Evolutionary conservation across 2,329 filamentous ascomycete genomes (phyloP), one percentile per base, ranked within the genome.

Genomic region (Aspergillus versicolor): DNA sequence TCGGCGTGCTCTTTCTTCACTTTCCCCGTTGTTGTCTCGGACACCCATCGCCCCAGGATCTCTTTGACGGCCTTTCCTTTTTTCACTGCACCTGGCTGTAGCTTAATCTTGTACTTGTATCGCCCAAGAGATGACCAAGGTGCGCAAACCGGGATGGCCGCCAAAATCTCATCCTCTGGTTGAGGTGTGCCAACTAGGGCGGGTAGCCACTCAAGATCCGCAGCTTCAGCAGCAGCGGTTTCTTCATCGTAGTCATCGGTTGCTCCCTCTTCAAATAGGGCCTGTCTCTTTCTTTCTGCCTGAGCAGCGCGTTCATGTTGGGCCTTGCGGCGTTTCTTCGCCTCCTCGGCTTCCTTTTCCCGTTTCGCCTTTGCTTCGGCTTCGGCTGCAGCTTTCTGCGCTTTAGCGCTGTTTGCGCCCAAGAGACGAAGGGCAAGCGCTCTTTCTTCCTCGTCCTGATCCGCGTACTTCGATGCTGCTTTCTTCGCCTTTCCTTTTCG

Each of bases 21-120:
- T 52, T 78, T 80, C 24, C 69, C 70, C 0, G 69, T 69, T 1
- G 70, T 71, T 6, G 86, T 84, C 49, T 86, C 91, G 19, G 81
- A 74, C 62, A 88, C 82, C 92, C 93, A 97, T 58, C 84, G 83
- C 48, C 88, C 86, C n/a, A 97, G 75, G 32, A 97, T 88, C 74
- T 97, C 93, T 71, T 90, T 91, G 47, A 96, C 86, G 0, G 92
- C 92, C 72, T 97, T 97, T 9, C 94, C 93, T 77, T 96, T 96
- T 81, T 97, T 99, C 62, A 88, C 83, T 0, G 86, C 77, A 0
- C 94, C 94, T 0, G 94, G 94, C 75, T 97, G 94, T 66, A 99
- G 75, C 79, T 99, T 99, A 53, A 88, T 90, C 75, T 95, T 95
- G 80, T 97, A 97, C 76, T 97, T 97, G 76, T 89, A 90, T 55